Evolutionary conservation across 2,329 filamentous ascomycete species (phyloP).

Genomic region (Diaporthe vaccinii): DNA sequence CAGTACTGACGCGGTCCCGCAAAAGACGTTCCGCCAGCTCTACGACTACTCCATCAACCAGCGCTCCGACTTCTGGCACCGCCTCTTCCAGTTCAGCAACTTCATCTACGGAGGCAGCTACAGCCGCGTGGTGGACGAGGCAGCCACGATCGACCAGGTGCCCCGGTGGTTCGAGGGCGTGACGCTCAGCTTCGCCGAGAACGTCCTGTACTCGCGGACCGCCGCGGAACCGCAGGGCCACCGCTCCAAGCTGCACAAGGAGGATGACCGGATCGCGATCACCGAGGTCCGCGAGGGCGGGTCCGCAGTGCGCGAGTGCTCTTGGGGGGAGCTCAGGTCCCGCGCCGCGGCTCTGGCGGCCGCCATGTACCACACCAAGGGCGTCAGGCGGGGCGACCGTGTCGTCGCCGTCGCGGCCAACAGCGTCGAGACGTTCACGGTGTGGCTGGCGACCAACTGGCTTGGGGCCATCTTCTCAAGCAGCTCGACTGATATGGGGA

Average conservation of each 20-base stretch:
- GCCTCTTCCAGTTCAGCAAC: conserved; percentile 71
- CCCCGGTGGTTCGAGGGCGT: conserved; percentile 85
- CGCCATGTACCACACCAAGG: conserved; percentile 72
- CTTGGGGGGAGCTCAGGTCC: conserved; percentile 75
- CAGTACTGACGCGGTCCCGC: background rate
- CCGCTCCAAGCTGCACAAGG: conserved; percentile 72
- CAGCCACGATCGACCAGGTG: conserved; percentile 76
- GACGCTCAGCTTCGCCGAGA: conserved; percentile 83
- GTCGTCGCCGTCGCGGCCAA: conserved; percentile 83
- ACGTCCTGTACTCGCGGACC: conserved; percentile 74
- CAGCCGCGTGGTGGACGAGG: conserved; percentile 75
- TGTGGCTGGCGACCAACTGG: conserved; percentile 78
- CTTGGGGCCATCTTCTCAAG: conserved; percentile 83
- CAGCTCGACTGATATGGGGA: conserved; percentile 86
- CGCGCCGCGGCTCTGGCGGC: conserved; percentile 72
- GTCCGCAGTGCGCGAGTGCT: conserved; percentile 67
- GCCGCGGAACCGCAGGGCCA: conserved; percentile 54
- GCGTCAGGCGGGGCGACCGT: conserved; percentile 79
- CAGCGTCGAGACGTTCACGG: conserved; percentile 78
- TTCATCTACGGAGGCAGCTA: conserved; percentile 75
- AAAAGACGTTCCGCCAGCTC: conserved; percentile 76
- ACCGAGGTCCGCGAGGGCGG: conserved; percentile 81
- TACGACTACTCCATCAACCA: conserved; percentile 77
- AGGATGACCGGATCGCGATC: conserved; percentile 77
- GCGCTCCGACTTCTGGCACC: conserved; percentile 74